Base-by-base conservation (phyloP, 768 basidiomycete genomes). In the Exsudoporus frostii region DNA sequence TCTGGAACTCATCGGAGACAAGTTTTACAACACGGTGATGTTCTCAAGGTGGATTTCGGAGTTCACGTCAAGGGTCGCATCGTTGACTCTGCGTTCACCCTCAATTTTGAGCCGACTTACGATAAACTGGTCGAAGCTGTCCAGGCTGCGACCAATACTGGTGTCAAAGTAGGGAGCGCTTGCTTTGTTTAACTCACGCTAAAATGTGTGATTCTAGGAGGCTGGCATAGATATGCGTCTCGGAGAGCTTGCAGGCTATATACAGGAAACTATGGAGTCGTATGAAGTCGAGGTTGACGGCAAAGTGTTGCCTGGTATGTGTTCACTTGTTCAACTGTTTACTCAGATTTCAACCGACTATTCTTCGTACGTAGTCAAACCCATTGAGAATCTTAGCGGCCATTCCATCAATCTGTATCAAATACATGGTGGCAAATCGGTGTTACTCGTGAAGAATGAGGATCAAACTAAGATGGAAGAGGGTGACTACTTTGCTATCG, bases 191-290 rank as follows among this genome's bases (percentile, higher is more conserved):
- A 40, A 30, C 53, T 34, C 24, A 3, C 22, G 33, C 63, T 58
- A 25, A 63, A 45, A 37, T 34, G 7, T 24, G 39, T 37, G 24
- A 19, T 48, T 42, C 4, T 60, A 95, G 92, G 93, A 95, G 80
- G 90, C 96, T 6, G 97, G 97, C 4, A 98, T 99, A 59, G 97
- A 98, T 64, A 90, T 90, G 0, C 82, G 95, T 47, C 79, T 98
- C 47, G 94, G 93, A 49, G 96, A 98, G 67, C 79, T 99, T 30
- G 97, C 86, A 3, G 93, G 84, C 0, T 81, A 81, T 46, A 95
- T 98, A 50, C 96, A 99, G 70, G 97, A 99, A 68, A 95, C 93
- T 2, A 99, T 99, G 97, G 94, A 98, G 66, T 92, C 90, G 1
- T 98, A 98, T 64, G 97, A 98, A 67, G 96, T 99, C 11, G 92